A percentile compares a stretch with the other conserved stretches of the same genome.
These are phyloP conservation scores for Usnea hakonensis DNA, from an alignment of 495 filamentous ascomycete genomes.

Conservation along the genomic window DNA sequence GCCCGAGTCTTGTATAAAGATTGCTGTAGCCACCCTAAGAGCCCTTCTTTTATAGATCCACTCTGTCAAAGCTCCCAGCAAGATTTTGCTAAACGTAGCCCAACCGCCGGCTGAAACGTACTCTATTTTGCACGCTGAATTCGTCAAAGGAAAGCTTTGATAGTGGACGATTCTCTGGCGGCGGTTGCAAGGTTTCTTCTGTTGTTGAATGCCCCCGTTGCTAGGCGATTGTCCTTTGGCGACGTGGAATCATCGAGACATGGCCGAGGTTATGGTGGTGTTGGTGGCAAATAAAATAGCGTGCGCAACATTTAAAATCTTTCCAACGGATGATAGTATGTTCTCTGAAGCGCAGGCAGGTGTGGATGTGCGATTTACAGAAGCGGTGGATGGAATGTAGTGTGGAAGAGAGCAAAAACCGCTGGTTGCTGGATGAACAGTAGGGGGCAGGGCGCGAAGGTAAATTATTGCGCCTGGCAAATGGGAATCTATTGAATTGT, in stretches of 20 bases:
- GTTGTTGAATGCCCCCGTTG: not conserved
- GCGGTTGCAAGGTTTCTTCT: not conserved
- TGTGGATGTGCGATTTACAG: constrained; percentile 3
- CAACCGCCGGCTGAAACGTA: not conserved
- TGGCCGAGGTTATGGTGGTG: not conserved
- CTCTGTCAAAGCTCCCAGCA: not conserved
- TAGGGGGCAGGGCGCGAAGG: constrained; percentile 2
- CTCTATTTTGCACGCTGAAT: not conserved
- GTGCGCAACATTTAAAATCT: not conserved
- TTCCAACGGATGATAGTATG: not conserved
- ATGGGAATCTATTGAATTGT: not conserved
- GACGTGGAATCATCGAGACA: constrained; percentile 4
- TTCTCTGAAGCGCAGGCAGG: not conserved
- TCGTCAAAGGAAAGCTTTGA: not conserved
- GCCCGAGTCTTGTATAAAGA: not conserved
- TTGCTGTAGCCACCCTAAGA: not conserved
- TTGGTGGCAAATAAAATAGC: not conserved
- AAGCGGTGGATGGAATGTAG: constrained; percentile 13
- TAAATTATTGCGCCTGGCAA: constrained; percentile 4
- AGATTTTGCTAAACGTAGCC: not conserved
- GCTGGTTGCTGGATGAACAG: not conserved
- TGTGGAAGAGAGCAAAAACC: not conserved
- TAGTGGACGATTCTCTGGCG: not conserved
- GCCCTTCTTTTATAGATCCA: not conserved
- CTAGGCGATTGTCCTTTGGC: not conserved